Base-by-base conservation (phyloP, 352 stramenopile species). In the Phytophthora meadii region DNA sequence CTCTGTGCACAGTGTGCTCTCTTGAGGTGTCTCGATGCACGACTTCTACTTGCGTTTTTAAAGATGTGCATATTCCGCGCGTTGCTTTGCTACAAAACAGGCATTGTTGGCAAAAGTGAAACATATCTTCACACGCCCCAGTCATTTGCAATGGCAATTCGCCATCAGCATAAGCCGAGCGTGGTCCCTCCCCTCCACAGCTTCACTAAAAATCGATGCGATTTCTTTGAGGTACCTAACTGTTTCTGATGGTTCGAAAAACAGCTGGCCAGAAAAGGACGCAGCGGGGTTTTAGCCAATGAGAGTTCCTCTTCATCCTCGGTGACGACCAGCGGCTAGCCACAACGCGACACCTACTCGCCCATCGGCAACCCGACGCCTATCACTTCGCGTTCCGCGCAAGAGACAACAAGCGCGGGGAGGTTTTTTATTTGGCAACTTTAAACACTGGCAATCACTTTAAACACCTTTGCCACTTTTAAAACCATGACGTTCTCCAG, bases 171-270 rank as follows among this genome's bases (percentile, higher is more conserved):
- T n/a, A 22, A 42, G 37, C 37, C 37, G 37, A 36, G 34, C 11
- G 39, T 66, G 58, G 49, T 66, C 58, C 39, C 58, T 59, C 25
- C 39, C 8, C 14, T 27, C 34, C 37, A 54, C 54, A 45, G 48
- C 54, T n/a, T 30, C n/a, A 40, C 54, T 30, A 34, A 45, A 48
- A 36, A 36, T 36, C 47, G 24, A 30, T 30, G 22, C 46, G 34
- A 12, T 12, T 63, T 68, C 27, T 68, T 56, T 68, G 45, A 61
- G 47, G 17, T 34, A 37, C 19, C 19, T 48, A 41, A 70, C 51
- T 15, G 17, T 61, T 61, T 42, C 30, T 63, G 61, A 63, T 44
- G 53, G 54, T 65, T 70, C 54, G 25, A 65, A 70, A 70, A 70
- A 65, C 48, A 70, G 39, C 47, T 70, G 52, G 48, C 25, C 48